A percentile compares a stretch with the other conserved stretches of the same genome.
phyloP scores from a whole-genome alignment of 257 asterid genomes.

The Salvia splendens region DNA sequence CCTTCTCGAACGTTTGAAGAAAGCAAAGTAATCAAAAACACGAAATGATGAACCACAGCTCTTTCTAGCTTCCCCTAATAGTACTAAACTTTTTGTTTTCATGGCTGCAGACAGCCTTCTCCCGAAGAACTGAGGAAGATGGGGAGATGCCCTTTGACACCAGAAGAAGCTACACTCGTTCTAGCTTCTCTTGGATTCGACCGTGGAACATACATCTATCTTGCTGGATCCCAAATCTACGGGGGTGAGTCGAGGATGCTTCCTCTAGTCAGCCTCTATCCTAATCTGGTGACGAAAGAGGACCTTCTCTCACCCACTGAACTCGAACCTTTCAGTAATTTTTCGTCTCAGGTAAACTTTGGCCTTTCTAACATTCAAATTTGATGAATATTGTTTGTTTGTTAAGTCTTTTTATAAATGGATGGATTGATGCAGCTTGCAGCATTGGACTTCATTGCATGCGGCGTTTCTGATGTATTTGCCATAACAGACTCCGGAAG shows the following conservation, averaged over 20 bases:
- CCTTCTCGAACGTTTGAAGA: conserved; percentile 71
- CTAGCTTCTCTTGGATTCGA: conserved; percentile 81
- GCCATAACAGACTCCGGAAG: conserved; percentile 95
- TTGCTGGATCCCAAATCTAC: conserved; percentile 81
- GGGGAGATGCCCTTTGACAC: conserved; percentile 91
- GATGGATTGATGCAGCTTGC: conserved; percentile 73
- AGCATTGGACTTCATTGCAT: conserved; percentile 84
- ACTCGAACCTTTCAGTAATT: conserved; percentile 74
- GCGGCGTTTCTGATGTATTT: conserved; percentile 85
- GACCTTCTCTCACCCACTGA: conserved; percentile 76
- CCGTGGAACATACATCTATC: conserved; percentile 64
- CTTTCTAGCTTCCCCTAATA: not conserved
- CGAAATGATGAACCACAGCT: not conserved
- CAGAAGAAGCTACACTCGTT: conserved; percentile 92
- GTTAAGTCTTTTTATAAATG: not conserved
- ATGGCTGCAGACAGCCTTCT: conserved; percentile 44
- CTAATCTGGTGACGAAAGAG: conserved; percentile 78
- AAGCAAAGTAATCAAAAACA: conserved; percentile 43
- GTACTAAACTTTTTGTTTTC: not conserved
- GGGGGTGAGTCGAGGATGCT: conserved; percentile 75
- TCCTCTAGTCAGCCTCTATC: conserved; percentile 66
- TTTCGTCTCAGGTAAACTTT: conserved; percentile 76
- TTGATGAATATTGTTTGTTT: not conserved
- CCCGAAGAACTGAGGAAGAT: conserved; percentile 56
- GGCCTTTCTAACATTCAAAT: not conserved